Percentiles rank a stretch among this genome's conserved stretches.
These are phyloP conservation scores for Vitis hybrid DNA, from an alignment of 177 flowering plant genomes.

Conservation along the genomic window DNA sequence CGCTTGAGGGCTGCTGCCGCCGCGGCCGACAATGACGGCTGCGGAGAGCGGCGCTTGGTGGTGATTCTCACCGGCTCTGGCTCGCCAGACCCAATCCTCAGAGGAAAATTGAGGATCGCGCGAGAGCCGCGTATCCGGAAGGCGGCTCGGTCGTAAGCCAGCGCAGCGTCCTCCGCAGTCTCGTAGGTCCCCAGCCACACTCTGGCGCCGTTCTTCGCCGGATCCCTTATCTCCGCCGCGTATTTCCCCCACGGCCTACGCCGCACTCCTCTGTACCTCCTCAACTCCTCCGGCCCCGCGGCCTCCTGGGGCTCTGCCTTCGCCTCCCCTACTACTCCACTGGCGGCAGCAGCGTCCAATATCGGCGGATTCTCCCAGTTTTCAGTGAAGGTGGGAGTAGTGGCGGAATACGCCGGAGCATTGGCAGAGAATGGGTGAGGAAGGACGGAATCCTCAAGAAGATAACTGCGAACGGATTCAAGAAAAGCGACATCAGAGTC, in stretches of 20 bases:
- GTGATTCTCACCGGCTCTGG: conserved; percentile 9
- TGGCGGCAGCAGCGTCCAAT: too few species aligned
- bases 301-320: conserved; percentile 29
- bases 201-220: conserved; percentile 55
- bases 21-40: background rate
- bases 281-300: conserved; percentile 22
- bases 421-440: background rate
- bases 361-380: too few species aligned
- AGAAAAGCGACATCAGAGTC: conserved; percentile 15
- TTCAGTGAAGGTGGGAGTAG: too few species aligned
- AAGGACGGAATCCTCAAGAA: conserved; percentile 28
- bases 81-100: conserved; percentile 23
- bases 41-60: conserved; percentile 14
- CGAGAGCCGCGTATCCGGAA: conserved; percentile 54
- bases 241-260: conserved; percentile 66
- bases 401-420: background rate
- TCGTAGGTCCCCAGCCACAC: conserved; percentile 69
- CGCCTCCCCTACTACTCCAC: conserved; percentile 17
- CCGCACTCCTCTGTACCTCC: conserved; percentile 52
- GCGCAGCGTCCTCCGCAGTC: conserved; percentile 61
- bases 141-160: conserved; percentile 67
- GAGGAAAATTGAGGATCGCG: conserved; percentile 63
- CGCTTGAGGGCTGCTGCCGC: background rate
- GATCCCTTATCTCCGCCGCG: conserved; percentile 69
- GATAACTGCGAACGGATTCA: conserved; percentile 32